Evolutionary conservation across 257 asterid species (phyloP).

Genomic region (Galeopsis tetrahit): DNA sequence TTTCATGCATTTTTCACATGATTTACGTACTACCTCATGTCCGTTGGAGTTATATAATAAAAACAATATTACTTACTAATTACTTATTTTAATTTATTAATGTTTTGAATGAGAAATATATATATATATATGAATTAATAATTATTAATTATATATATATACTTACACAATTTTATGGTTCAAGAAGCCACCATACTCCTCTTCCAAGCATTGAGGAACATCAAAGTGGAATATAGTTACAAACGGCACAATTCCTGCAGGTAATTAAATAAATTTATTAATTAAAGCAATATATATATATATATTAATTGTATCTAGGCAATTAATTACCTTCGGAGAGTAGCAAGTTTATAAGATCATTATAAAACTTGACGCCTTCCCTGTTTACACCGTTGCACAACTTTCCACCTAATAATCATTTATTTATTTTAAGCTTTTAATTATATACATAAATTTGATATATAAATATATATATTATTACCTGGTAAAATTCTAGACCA

Average conservation of each 20-base stretch:
- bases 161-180: slow-evolving; percentile 45
- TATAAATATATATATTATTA: background rate
- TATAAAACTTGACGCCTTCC: slow-evolving; percentile 44
- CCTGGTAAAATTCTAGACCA: slow-evolving; percentile 49
- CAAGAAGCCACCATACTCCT: slow-evolving; percentile 50
- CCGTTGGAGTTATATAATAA: no score
- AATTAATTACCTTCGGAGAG: slow-evolving; percentile 35
- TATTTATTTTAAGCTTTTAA: no score
- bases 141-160: no score
- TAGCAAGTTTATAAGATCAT: slow-evolving; percentile 36
- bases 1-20: no score
- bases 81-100: no score
- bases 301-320: no score
- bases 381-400: slow-evolving; percentile 35
- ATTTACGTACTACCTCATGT: no score
- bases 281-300: no score
- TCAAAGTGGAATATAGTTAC: slow-evolving; percentile 58
- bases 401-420: slow-evolving; percentile 53
- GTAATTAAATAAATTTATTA: background rate
- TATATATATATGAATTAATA: background rate
- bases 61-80: no score
- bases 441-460: no score
- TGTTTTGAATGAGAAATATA: background rate
- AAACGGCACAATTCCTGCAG: slow-evolving; percentile 43
- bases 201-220: slow-evolving; percentile 44